Evolutionary conservation across 75 land plant genomes (phyloP), one percentile per base, ranked within the genome.

Genomic region (Cunninghamia lanceolata): DNA sequence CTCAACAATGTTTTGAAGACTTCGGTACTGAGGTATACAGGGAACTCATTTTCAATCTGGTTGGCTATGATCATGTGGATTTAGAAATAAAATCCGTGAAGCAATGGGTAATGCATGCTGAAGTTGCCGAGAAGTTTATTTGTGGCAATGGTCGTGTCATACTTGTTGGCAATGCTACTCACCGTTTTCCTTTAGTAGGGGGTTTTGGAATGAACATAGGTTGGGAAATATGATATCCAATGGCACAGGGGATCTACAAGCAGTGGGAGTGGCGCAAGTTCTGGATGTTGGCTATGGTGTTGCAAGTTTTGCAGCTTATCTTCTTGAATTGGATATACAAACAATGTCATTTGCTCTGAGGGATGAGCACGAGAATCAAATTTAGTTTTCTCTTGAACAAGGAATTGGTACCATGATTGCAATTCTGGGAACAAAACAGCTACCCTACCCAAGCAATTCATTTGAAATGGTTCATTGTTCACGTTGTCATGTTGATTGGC

Each of bases 341-440:
- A 96, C 96, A 45, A 94, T 96, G 98, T 96, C 98, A 15, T 94
- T 96, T 94, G 98, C 98, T 88, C 98, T 96, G 30, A 93, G 89
- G 86, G 98, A 96, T 91, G 95, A 91, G 7, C 98, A 96, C 88
- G 98, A 96, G 84, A 96, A 96, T 90, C 98, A 96, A 63, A 95
- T 96, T 82, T 96, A 94, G 63, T 96, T 96, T 89, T 96, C 98
- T 45, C 85, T 96, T 83, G 98, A 94, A 85, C 89, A 96, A 89
- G 98, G 98, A 70, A 94, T 96, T 89, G 90, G 91, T 71, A 96
- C 98, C 38, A 93, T 96, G 94, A 90, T 96, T 68, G 88, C 98
- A 86, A 95, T 90, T 73, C 70, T 96, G 19, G 88, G 94, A 25
- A 93, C 95, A 32, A 96, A 89, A 85, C 96, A 91, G 42, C 85